A percentile compares a stretch with the other conserved stretches of the same genome.
Evolutionary conservation across 345 rosid genomes (phyloP).

Genomic region (Anacardium occidentale): DNA sequence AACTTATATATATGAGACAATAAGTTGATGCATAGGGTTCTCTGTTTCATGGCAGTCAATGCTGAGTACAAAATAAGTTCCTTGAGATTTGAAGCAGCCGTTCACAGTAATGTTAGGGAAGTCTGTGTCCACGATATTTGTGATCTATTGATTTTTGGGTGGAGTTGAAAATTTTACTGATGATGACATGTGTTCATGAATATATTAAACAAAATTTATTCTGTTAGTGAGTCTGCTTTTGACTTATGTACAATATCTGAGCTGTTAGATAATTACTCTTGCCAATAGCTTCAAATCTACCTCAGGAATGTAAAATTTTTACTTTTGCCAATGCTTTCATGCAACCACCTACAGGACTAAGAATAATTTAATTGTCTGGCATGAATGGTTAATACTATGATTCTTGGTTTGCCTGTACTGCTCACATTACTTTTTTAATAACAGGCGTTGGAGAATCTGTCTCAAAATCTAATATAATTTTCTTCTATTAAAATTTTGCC

Average conservation of each 20-base stretch:
- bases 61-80: background rate
- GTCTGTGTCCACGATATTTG: background rate
- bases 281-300: too few species aligned
- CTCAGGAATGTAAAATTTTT: background rate
- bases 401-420: background rate
- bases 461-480: background rate
- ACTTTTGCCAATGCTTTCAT: background rate
- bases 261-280: too few species aligned
- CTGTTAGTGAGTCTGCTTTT: too few species aligned
- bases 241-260: too few species aligned
- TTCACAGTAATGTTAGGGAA: background rate
- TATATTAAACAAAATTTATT: too few species aligned
- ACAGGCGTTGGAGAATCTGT: background rate
- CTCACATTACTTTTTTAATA: background rate
- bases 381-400: too few species aligned
- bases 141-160: background rate
- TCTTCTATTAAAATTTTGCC: too few species aligned
- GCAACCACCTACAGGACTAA: background rate
- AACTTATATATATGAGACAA: background rate
- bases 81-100: background rate
- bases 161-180: constrained; percentile 4
- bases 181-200: too few species aligned
- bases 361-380: background rate
- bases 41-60: background rate
- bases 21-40: background rate